These are phyloP conservation scores for Brassica nigra DNA, from an alignment of 345 rosid species.

Conservation along the genomic window DNA sequence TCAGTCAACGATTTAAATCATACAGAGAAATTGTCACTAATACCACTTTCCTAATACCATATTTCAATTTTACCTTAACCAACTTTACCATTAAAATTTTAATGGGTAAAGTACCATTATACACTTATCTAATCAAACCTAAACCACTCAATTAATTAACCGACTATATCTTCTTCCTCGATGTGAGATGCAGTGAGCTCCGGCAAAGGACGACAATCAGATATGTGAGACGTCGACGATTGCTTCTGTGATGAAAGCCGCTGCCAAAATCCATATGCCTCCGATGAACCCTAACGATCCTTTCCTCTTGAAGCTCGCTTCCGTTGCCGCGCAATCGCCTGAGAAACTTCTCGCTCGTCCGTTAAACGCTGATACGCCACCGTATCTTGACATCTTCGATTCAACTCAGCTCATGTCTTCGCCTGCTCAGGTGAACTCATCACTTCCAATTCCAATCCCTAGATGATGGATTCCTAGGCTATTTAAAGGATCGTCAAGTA, in stretches of 20 bases:
- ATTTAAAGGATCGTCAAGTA: not conserved
- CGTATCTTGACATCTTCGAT: constrained; percentile 72
- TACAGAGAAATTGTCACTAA: no score
- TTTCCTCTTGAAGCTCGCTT: constrained; percentile 61
- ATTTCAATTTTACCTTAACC: no score
- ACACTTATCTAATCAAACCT: no score
- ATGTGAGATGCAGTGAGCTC: no score
- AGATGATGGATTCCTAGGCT: not conserved
- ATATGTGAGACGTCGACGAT: no score
- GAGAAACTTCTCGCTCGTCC: constrained; percentile 56
- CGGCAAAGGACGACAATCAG: no score
- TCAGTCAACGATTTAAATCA: no score
- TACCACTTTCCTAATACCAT: no score
- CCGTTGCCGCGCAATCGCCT: constrained; percentile 61
- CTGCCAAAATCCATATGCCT: constrained; percentile 68
- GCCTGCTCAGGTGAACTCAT: constrained; percentile 57
- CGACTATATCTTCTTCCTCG: no score
- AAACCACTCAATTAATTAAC: no score
- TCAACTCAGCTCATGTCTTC: constrained; percentile 80
- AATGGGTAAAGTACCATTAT: no score
- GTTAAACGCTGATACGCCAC: constrained; percentile 53
- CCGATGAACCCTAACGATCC: constrained; percentile 79
- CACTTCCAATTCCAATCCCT: not conserved
- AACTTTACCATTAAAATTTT: no score
- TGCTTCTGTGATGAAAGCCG: constrained; percentile 6